Percentiles rank a stretch among this genome's conserved stretches.
These are phyloP conservation scores for Geranium incanum DNA, from an alignment of 441 rosid genomes.

Conservation along the genomic window DNA sequence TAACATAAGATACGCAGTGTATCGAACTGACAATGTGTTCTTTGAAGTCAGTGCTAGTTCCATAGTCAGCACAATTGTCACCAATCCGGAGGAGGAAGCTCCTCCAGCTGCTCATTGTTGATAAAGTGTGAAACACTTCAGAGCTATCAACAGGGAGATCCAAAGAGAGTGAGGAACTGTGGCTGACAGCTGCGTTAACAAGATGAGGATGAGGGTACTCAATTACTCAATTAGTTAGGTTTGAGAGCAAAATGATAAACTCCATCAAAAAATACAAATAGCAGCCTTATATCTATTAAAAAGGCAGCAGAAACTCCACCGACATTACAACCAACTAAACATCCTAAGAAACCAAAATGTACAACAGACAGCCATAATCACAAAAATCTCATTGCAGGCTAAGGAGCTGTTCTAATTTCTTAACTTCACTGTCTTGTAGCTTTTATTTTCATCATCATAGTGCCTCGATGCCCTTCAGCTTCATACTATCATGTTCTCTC, in stretches of 20 bases:
- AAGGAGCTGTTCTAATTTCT: no score
- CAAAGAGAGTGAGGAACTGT: slow-evolving; percentile 1
- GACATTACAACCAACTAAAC: not conserved
- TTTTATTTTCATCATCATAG: no score
- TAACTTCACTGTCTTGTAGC: no score
- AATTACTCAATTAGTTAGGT: not conserved
- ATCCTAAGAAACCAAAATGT: not conserved
- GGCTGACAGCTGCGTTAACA: slow-evolving; percentile 1
- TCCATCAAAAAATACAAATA: not conserved
- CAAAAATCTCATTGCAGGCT: not conserved
- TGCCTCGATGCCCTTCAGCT: no score
- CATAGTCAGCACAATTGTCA: slow-evolving; percentile 79
- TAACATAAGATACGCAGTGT: slow-evolving; percentile 19
- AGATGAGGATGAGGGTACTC: not conserved
- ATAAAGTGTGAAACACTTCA: slow-evolving; percentile 9
- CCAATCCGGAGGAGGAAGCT: slow-evolving; percentile 85
- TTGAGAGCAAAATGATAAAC: not conserved
- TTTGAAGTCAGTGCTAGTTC: slow-evolving; percentile 63
- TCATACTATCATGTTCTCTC: no score
- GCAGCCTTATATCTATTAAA: not conserved
- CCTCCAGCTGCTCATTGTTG: slow-evolving; percentile 72
- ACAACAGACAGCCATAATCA: not conserved
- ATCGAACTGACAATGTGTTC: slow-evolving; percentile 54
- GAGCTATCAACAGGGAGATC: not conserved
- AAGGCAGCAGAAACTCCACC: not conserved